Evolutionary conservation across 768 basidiomycete species (phyloP).

Genomic region (Leccinellum luteum): DNA sequence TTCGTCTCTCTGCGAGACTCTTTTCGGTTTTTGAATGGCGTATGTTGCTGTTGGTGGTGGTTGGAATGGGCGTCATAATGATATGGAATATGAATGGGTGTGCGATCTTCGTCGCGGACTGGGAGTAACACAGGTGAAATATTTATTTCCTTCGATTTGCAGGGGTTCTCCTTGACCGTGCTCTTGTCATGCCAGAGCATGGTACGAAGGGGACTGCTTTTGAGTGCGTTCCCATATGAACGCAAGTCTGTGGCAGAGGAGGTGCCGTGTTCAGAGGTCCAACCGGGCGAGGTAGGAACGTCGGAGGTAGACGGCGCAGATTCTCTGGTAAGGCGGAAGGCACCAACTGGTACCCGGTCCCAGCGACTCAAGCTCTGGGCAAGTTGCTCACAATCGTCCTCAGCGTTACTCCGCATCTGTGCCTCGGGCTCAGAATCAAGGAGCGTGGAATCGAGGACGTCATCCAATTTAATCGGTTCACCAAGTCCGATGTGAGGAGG

Average conservation of each 20-base stretch:
- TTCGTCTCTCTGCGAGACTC: slow-evolving; percentile 69
- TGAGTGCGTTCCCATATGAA: slow-evolving; percentile 43
- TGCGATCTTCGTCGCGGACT: slow-evolving; percentile 53
- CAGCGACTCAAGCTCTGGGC: slow-evolving; percentile 58
- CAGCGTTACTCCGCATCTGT: slow-evolving; percentile 27
- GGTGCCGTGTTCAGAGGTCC: slow-evolving; percentile 27
- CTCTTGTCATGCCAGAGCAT: slow-evolving; percentile 49
- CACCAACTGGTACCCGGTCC: slow-evolving; percentile 71
- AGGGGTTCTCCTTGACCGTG: slow-evolving; percentile 16
- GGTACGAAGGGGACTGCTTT: slow-evolving; percentile 52
- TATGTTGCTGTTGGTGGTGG: slow-evolving; percentile 31
- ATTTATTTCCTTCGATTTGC: slow-evolving; percentile 34
- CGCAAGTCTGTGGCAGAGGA: slow-evolving; percentile 17
- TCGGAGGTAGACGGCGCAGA: slow-evolving; percentile 25
- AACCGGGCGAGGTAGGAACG: slow-evolving; percentile 28
- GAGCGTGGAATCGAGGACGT: slow-evolving; percentile 74
- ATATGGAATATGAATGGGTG: slow-evolving; percentile 42
- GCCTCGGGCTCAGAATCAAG: slow-evolving; percentile 54
- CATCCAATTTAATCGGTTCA: slow-evolving; percentile 60
- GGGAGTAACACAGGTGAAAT: slow-evolving; percentile 54
- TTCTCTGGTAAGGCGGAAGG: slow-evolving; percentile 63
- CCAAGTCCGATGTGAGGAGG: slow-evolving; percentile 40
- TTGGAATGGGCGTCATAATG: slow-evolving; percentile 36
- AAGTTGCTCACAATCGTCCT: slow-evolving; percentile 40
- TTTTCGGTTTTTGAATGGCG: slow-evolving; percentile 54